Base-by-base conservation (phyloP, 2,329 filamentous ascomycete genomes). In the Aspergillus viridinutans region DNA sequence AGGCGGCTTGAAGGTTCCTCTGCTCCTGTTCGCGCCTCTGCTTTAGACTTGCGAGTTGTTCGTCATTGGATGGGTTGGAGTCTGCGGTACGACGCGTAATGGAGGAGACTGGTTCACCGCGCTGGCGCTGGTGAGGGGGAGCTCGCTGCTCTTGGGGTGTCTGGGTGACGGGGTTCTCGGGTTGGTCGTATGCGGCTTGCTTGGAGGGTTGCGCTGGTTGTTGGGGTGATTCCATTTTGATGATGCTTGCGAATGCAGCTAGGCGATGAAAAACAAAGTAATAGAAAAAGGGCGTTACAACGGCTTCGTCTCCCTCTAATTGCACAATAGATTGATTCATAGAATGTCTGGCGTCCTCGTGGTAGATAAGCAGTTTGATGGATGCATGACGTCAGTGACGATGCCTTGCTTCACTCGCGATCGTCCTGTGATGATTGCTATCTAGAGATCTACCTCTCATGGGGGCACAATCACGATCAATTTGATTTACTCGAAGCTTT, bases 181-280 rank as follows among this genome's bases (percentile, higher is more conserved):
- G 26, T 59, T 73, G 69, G 35, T 60, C 59, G 60, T 74, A 74
- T 47, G 66, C 60, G 3, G 69, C 63, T 68, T 74, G 54, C 60
- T 73, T 72, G 21, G 71, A 68, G 3, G 72, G 72, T 60, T 74
- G 71, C 65, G 62, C 57, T 67, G 64, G 25, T 52, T 53, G 53
- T 17, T 57, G 55, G 32, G 56, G 53, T 21, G 59, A 56, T 35
- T 64, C 40, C 67, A 70, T 69, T 48, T 49, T 65, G 29, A 32
- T 55, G 35, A 23, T 40, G 35, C 3, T 17, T 48, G 42, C 20
- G 12, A 23, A 45, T 23, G 20, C 21, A 12, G n/a, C 20, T 20
- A 9, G 3, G n/a, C 3, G 42, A 45, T 12, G 2, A 23, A 23
- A 45, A 12, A 21, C 6, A 3, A 43, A 43, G 1, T 21, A 1